Evolutionary conservation across 805 yeast species (phyloP), one percentile per base, ranked within the genome.

Genomic region (Wickerhamomyces ciferrii): DNA sequence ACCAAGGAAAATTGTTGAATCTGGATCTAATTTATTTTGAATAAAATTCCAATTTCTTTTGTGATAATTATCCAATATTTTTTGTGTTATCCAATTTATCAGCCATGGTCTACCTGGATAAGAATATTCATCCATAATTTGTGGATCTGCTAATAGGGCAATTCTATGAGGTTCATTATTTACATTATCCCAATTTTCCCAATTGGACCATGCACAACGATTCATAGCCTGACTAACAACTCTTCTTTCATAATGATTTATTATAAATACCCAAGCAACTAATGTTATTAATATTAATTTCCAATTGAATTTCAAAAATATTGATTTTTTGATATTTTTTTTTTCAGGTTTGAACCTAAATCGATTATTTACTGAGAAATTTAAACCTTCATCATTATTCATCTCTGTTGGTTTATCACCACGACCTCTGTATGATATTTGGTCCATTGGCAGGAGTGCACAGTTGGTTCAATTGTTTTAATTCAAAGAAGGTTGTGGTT

Each of bases 61-160:
- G 54, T 89, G 82, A 58, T 88, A 91, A 53, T 85, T 81, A 61
- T 94, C 99, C 15, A 86, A 73, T 36, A 88, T 59, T 47, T 70
- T 63, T 51, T 76, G 72, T 1, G 94, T 78, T n/a, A 87, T 52
- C 53, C 68, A 73, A 60, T 76, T 75, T 21, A 78, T 61, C 3
- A 70, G 23, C 38, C 67, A 51, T 18, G 83, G 79, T 54, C 90
- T 68, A 3, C 78, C 82, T 0, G 96, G 96, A 61, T 94, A 94
- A 0, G 98, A 86, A 63, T 86, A 79, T 23, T 74, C 84, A 60
- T 94, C 99, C 57, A 94, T 84, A 39, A 94, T 73, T 63, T 94
- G 99, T 0, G 99, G 99, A 60, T 94, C 99, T 0, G 97, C 98
- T 32, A 88, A 72, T 13, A 94, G 51, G 1, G 78, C 78, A 25